Evolutionary conservation across 73 alveolate species (phyloP).

Genomic region (Symbiodinium natans): DNA sequence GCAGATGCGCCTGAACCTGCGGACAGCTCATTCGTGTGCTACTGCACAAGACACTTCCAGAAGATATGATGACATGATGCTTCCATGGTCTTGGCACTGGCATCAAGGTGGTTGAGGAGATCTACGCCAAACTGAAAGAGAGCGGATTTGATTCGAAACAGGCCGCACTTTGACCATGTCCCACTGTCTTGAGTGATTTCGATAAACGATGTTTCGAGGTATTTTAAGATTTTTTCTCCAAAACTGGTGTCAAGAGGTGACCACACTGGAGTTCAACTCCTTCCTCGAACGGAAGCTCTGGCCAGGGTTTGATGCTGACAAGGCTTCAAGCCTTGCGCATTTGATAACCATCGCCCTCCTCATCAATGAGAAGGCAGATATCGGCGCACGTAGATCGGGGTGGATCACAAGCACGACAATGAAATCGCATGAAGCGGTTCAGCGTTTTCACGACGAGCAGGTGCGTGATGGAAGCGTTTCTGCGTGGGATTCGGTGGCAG

Average conservation of each 20-base stretch:
- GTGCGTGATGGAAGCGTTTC: constrained; percentile 93
- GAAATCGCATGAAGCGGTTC: too few species aligned
- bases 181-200: background rate
- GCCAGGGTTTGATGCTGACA: constrained; percentile 31
- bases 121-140: constrained; percentile 46
- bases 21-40: too few species aligned
- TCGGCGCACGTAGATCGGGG: background rate
- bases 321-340: constrained; percentile 47
- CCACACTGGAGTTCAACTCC: constrained; percentile 66
- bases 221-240: background rate
- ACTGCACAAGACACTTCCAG: too few species aligned
- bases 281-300: constrained; percentile 83
- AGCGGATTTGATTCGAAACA: constrained; percentile 48
- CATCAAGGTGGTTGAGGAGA: constrained; percentile 60
- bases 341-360: constrained; percentile 71
- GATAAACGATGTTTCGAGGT: background rate
- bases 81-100: too few species aligned
- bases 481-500: constrained; percentile 87
- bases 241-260: constrained; percentile 1
- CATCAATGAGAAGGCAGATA: constrained; percentile 81
- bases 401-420: background rate
- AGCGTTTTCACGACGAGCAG: background rate
- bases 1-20: background rate
- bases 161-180: background rate
- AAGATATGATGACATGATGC: too few species aligned